Percentiles rank a stretch among this genome's conserved stretches.
Evolutionary conservation across 2,329 filamentous ascomycete genomes (phyloP).

Genomic region (Colletotrichum sp.): DNA sequence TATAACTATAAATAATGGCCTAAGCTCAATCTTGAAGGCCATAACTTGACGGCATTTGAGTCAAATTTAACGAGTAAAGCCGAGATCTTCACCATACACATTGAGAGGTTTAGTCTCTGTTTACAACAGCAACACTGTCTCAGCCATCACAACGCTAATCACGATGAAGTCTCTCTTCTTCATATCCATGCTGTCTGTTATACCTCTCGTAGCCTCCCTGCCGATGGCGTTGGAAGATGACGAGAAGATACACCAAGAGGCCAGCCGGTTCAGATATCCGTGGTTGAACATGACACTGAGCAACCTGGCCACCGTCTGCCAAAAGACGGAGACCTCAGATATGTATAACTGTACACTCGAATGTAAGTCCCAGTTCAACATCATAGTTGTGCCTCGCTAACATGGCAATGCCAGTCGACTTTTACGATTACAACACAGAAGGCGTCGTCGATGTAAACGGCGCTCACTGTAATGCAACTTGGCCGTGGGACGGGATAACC

Average conservation of each 20-base stretch:
- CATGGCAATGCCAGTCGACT: slow-evolving; percentile 7
- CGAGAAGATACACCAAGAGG: not conserved
- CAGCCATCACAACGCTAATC: not conserved
- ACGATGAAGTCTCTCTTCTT: not conserved
- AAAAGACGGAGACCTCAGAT: not conserved
- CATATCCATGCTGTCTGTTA: not conserved
- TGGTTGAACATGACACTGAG: slow-evolving; percentile 18
- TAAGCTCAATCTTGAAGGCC: not conserved
- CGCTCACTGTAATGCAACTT: slow-evolving; percentile 23
- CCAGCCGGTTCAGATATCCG: slow-evolving; percentile 7
- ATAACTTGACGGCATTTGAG: not conserved
- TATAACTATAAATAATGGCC: not conserved
- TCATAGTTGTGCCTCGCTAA: not conserved
- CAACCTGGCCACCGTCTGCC: slow-evolving; percentile 12
- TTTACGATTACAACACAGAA: slow-evolving; percentile 22
- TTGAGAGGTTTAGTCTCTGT: not conserved
- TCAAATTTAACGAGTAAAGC: not conserved
- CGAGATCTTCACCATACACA: not conserved
- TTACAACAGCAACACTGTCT: not conserved
- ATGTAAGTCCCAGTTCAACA: not conserved
- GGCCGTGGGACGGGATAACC: slow-evolving; percentile 29
- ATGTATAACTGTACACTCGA: slow-evolving; percentile 9
- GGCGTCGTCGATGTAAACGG: slow-evolving; percentile 17
- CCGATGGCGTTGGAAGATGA: not conserved
- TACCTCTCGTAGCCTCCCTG: not conserved